Evolutionary conservation across 2,329 filamentous ascomycete species (phyloP), one percentile per base, ranked within the genome.

Genomic region (Westerdykella ornata): DNA sequence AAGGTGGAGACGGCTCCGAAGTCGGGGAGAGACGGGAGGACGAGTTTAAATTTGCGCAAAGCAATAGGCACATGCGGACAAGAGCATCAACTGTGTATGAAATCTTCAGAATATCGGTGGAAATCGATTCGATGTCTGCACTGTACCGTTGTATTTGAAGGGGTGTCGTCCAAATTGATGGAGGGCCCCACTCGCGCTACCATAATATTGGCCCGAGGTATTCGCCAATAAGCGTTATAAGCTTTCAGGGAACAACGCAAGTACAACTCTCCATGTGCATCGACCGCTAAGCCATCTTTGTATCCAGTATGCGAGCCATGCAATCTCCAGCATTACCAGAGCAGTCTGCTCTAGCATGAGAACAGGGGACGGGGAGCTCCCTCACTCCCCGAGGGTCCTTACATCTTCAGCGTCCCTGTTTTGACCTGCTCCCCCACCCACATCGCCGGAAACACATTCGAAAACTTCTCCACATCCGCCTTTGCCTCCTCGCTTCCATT

Each of bases 141-240:
- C 22, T 26, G 12, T 26, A 26, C n/a, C n/a, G n/a, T n/a, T n/a
- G 7, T 4, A 4, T 7, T 26, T 26, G 22, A 26, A 8, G 22
- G n/a, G n/a, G 12, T 26, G 22, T 26, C 22, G 22, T 26, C 22
- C 22, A 26, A 26, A 26, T 9, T 26, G 8, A 11, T 26, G 22
- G 12, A 26, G 3, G 22, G 22, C 22, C 22, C 22, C 22, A 26
- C 22, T 9, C 34, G n/a, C n/a, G 16, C 15, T 38, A 35, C 35
- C 29, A 45, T n/a, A n/a, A n/a, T n/a, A n/a, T 45, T 47, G 30
- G 28, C 45, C 50, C 49, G 49, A 52, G 28, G 31, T 47, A 45
- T 48, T 48, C 49, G 48, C 51, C 48, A 49, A 52, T 53, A 42
- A 48, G 45, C 45, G 45, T 20, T 19, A 13, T 35, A 15, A n/a